Evolutionary conservation across 345 rosid genomes (phyloP), one percentile per base, ranked within the genome.

Genomic region (Rhodamnia rubescens): DNA sequence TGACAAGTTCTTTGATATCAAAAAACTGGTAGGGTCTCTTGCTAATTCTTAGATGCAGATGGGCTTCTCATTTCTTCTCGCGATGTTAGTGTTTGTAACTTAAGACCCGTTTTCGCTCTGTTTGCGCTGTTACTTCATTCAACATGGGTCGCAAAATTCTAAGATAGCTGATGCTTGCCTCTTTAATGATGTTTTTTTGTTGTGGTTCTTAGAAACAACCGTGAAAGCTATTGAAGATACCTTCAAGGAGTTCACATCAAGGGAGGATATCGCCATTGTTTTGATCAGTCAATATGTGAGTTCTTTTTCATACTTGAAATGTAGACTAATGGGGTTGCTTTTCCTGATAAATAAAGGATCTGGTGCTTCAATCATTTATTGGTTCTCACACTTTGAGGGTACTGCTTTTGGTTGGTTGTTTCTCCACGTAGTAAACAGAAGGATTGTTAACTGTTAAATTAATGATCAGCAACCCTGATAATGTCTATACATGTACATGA

Each of bases 201-300:
- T 82, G 80, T 52, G 57, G 56, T 74, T 87, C 56, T 59, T 83
- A 94, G 98, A 94, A 90, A 94, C 98, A 74, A 92, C 98, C 8
- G 94, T 94, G 86, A 94, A 94, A 87, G 91, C 90, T 69, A 95
- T 92, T 88, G 98, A 96, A 90, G 98, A 95, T 84, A 90, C 98
- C 84, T 96, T 96, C 89, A 94, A 93, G 87, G 96, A 95, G 88
- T 96, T 94, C 91, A 92, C 92, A 42, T 49, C 95, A 24, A 95
- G 92, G 86, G 96, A 94, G 82, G 98, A 96, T 78, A 92, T 96
- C 52, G 98, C 94, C 42, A 91, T 95, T 80, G 91, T 95, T 64
- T 88, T 95, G 84, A 93, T 95, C 86, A 92, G 96, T 87, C 98
- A 96, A 92, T 94, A 92, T 82, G 98, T 95, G 90, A 92, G 98